phyloP scores from a whole-genome alignment of 1,284 basidiomycete species.

The Ustilago tritici region DNA sequence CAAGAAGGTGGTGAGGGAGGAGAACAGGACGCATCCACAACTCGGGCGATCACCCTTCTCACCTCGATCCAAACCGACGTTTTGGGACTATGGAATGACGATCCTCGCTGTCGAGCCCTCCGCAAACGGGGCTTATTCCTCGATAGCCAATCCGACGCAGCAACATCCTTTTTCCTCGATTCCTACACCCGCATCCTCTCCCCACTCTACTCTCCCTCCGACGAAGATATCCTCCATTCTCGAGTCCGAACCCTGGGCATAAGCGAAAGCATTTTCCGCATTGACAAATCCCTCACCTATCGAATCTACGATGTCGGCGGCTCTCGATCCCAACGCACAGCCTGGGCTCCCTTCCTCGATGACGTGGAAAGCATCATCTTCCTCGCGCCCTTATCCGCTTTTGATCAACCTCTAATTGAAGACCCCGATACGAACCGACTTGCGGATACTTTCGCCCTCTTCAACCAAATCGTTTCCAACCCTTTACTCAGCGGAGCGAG shows the following conservation, averaged over 20 bases:
- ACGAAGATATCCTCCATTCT: slow-evolving; percentile 58
- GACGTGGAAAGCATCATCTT: slow-evolving; percentile 55
- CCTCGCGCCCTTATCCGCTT: slow-evolving; percentile 56
- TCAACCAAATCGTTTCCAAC: slow-evolving; percentile 40
- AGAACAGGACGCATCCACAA: neutral
- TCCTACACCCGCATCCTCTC: slow-evolving; percentile 33
- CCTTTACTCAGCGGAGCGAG: slow-evolving; percentile 36
- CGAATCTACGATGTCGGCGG: slow-evolving; percentile 61
- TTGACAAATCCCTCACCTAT: slow-evolving; percentile 39
- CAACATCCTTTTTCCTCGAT: slow-evolving; percentile 49
- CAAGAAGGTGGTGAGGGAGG: slow-evolving; percentile 1
- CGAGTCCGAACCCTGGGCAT: slow-evolving; percentile 58
- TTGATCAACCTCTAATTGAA: slow-evolving; percentile 54
- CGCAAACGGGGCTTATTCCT: slow-evolving; percentile 30
- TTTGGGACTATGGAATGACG: slow-evolving; percentile 22
- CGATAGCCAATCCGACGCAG: slow-evolving; percentile 23
- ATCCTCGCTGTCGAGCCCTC: slow-evolving; percentile 16
- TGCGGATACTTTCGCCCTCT: slow-evolving; percentile 45
- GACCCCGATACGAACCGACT: slow-evolving; percentile 46
- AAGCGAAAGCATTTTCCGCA: slow-evolving; percentile 43
- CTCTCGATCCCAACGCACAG: slow-evolving; percentile 35
- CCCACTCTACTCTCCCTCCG: slow-evolving; percentile 25
- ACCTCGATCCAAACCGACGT: slow-evolving; percentile 15
- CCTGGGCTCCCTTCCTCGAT: slow-evolving; percentile 54
- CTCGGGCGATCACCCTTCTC: neutral